Evolutionary conservation across 305 asterid species (phyloP), one percentile per base, ranked within the genome.

Genomic region (Stenogyne calaminthoides): DNA sequence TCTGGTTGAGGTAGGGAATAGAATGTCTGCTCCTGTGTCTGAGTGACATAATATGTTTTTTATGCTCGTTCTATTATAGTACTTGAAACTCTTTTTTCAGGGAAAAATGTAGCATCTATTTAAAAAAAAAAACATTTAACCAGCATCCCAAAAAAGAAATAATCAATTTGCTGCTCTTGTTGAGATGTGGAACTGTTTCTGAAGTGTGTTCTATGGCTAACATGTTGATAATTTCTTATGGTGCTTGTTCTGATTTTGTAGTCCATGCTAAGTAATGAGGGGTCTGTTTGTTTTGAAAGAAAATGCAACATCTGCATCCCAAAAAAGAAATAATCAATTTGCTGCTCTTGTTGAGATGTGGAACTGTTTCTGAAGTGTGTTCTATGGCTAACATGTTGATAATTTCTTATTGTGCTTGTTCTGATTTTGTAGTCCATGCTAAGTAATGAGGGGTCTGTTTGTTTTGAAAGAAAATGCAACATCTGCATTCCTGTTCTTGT

Each of bases 301-400:
- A 55, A 18, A 54, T 16, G 12, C 3, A 47, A 6, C 55, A 47
- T 52, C 29, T 52, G 86, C 91, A 0, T 96, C 97, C 44, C 84
- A 96, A 57, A 92, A 91, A 85, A 89, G 89, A 79, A 92, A 89
- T 82, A 95, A 90, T 79, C 96, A 89, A 73, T 88, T 95, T 70
- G 89, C 97, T 70, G 77, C n/a, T 76, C 94, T 90, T 72, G 98
- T 89, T 79, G 99, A 95, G 96, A 98, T 95, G 83, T 69, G 66
- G 54, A 40, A 7, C 57, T 70, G 36, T 25, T 47, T 67, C 22
- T 49, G 22, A 49, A 49, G 59, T 64, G 72, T 65, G 58, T 34
- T 5, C 60, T 36, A 29, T 69, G 14, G 57, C 70, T 44, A 32
- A 49, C 67, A n/a, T 55, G 73, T 75, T 6, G 61, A 72, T 80